These are phyloP conservation scores for Ligustrum vulgare DNA, from an alignment of 257 asterid genomes.

Conservation along the genomic window DNA sequence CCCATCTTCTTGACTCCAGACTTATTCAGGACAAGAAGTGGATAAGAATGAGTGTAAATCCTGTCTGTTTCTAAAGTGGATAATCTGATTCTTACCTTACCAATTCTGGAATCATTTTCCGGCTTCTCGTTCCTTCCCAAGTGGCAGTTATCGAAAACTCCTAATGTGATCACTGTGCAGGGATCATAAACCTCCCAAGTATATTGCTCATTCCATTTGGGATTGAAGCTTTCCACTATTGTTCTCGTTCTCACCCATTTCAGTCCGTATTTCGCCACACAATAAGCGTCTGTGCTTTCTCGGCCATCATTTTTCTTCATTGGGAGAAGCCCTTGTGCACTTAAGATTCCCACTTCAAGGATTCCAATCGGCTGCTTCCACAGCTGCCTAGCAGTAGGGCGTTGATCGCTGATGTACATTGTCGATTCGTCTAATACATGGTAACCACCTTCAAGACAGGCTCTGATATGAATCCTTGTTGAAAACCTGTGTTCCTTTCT, in stretches of 20 bases:
- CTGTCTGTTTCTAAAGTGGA: conserved; percentile 63
- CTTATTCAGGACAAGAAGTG: conserved; percentile 56
- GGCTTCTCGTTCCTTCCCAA: conserved; percentile 41
- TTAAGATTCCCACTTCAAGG: conserved; percentile 63
- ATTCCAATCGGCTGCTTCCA: conserved; percentile 71
- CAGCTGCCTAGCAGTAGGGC: conserved; percentile 63
- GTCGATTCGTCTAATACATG: conserved; percentile 75
- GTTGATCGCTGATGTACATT: conserved; percentile 57
- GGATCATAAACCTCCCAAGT: conserved; percentile 77
- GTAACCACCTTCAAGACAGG: conserved; percentile 67
- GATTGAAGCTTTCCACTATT: conserved; percentile 42
- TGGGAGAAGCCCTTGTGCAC: conserved; percentile 52
- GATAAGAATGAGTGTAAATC: conserved; percentile 60
- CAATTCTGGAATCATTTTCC: conserved; percentile 48
- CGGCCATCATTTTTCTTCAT: conserved; percentile 52
- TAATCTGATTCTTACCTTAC: conserved; percentile 62
- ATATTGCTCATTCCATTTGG: conserved; percentile 77
- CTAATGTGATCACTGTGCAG: conserved; percentile 61
- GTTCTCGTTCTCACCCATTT: conserved; percentile 74
- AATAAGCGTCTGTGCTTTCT: conserved; percentile 58
- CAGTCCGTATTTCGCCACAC: conserved; percentile 73
- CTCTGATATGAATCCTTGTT: conserved; percentile 55
- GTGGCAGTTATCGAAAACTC: conserved; percentile 59
- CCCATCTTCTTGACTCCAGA: conserved; percentile 69
- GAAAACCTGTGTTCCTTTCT: conserved; percentile 60